phyloP scores from a whole-genome alignment of 2,329 filamentous ascomycete genomes.

The Zymoseptoria tritici region DNA sequence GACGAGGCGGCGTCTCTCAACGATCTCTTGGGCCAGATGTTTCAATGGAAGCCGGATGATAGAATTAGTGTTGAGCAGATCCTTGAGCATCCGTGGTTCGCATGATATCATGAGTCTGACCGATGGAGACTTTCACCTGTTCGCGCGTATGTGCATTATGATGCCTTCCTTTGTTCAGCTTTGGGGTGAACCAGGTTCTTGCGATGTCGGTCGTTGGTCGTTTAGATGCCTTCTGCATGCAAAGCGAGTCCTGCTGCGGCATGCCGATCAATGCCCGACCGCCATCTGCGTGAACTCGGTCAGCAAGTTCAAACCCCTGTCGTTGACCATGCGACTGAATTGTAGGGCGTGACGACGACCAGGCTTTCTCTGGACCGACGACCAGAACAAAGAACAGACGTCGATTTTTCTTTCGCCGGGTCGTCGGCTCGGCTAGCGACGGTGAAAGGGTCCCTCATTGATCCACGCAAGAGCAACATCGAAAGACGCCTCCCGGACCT shows the following conservation, averaged over 20 bases:
- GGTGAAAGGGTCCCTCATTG: background rate
- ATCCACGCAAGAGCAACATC: background rate
- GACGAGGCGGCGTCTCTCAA: background rate
- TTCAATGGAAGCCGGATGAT: constrained; percentile 3
- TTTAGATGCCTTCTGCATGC: background rate
- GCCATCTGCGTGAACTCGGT: background rate
- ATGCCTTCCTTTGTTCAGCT: no score
- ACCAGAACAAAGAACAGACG: background rate
- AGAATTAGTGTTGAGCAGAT: constrained; percentile 1
- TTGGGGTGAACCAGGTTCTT: no score
- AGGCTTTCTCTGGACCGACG: background rate
- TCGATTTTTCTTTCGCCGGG: background rate
- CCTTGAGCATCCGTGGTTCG: constrained; percentile 3
- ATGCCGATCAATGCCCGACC: background rate
- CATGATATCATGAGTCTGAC: background rate
- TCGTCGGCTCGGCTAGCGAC: background rate
- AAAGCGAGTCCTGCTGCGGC: background rate
- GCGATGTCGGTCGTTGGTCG: background rate
- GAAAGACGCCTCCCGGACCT: background rate
- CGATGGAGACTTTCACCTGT: background rate
- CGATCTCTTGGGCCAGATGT: background rate
- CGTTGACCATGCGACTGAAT: background rate
- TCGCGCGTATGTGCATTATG: no score
- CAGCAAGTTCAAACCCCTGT: background rate
- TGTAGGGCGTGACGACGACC: background rate